These are phyloP conservation scores for Fusarium odoratissimum DNA, from an alignment of 2,329 filamentous ascomycete genomes.

Conservation along the genomic window DNA sequence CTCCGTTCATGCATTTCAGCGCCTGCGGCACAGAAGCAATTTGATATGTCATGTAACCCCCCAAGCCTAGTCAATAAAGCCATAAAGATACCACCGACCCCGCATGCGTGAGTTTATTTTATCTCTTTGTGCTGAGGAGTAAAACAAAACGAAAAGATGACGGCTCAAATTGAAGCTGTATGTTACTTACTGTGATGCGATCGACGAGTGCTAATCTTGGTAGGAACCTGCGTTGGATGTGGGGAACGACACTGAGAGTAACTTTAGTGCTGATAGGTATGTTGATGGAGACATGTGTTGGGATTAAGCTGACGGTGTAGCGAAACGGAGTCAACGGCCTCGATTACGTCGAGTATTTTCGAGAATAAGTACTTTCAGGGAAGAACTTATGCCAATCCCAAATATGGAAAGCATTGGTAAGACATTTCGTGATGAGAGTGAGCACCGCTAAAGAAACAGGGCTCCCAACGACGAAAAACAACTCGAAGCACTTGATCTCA, in stretches of 20 bases:
- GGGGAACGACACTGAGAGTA: slow-evolving; percentile 15
- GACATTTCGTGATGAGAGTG: fast-evolving
- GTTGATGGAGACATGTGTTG: fast-evolving
- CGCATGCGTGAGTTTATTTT: not conserved
- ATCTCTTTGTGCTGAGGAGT: no score
- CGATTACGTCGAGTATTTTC: slow-evolving; percentile 41
- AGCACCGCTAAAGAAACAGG: slow-evolving; percentile 8
- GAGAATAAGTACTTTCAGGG: slow-evolving; percentile 39
- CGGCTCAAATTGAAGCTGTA: slow-evolving; percentile 24
- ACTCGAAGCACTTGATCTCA: slow-evolving; percentile 41
- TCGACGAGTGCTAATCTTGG: not conserved
- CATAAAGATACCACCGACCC: slow-evolving; percentile 8
- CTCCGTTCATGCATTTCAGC: not conserved
- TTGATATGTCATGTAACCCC: not conserved
- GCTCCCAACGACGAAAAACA: slow-evolving; percentile 41
- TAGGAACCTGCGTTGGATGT: slow-evolving; percentile 24
- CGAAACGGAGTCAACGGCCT: slow-evolving; percentile 30
- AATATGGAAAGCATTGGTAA: slow-evolving; percentile 43
- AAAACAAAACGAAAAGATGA: not conserved
- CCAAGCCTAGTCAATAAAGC: not conserved
- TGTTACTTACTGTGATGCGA: not conserved
- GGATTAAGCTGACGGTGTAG: slow-evolving; percentile 1
- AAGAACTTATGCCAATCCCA: slow-evolving; percentile 38
- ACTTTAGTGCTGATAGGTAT: slow-evolving; percentile 25
- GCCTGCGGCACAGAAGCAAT: not conserved